Evolutionary conservation across 139 green algal genomes (phyloP), one percentile per base, ranked within the genome.

Genomic region (Picochlorum sp.): DNA sequence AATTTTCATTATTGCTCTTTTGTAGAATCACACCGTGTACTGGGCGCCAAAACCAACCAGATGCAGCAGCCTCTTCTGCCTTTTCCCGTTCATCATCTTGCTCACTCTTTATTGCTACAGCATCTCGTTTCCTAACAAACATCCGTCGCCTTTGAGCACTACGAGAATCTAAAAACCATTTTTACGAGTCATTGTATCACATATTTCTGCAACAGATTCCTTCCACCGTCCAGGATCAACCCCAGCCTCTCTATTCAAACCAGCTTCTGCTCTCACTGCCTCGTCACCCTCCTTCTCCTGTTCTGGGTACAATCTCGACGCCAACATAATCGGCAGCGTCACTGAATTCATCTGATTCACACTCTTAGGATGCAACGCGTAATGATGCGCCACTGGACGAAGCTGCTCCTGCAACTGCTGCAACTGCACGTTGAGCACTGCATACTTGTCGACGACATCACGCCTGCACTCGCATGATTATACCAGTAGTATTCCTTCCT

Each of bases 271-370:
- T 38, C 51, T 49, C 32, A 69, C 9, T 3, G 51, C 16, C 16
- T 21, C 34, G 11, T 13, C 16, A n/a, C 18, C 34, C 5, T 68
- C 65, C n/a, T 62, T 75, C 28, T 82, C 75, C 54, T 80, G 77
- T 34, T 79, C 68, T 4, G 79, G 78, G 41, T 86, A 72, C 26
- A 76, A 61, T 69, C 76, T 86, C 41, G 74, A 83, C 28, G 79
- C 79, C 60, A 85, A 66, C 63, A 86, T 75, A 63, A 85, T 83
- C 52, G 78, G 79, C 41, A 85, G 52, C 13, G 72, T 63, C 20
- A 54, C 34, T 3, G 76, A 70, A 51, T 75, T 79, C 51, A 44
- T 51, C 62, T 82, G 73, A 62, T 79, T 81, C 21, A 82, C 67
- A 7, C 55, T 67, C 7, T 54, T 57, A 9, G 76, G 76, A 58